Evolutionary conservation across 305 asterid species (phyloP).

Genomic region (Stenogyne calaminthoides): DNA sequence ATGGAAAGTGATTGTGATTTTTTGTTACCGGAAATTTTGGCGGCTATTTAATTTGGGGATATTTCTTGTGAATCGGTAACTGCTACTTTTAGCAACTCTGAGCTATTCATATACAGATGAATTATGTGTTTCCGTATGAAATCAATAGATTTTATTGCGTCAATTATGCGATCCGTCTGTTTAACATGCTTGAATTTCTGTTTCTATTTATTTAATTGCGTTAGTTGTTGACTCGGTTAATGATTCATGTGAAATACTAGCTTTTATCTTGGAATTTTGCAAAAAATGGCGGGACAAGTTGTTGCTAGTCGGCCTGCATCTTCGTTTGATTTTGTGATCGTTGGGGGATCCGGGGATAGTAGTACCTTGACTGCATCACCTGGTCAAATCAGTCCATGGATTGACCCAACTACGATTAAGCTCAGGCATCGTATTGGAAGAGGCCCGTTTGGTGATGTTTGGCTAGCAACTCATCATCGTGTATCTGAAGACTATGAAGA

Average conservation of each 20-base stretch:
- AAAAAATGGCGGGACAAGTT: slow-evolving; percentile 77
- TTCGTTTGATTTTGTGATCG: slow-evolving; percentile 72
- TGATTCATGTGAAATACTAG: slow-evolving; percentile 7
- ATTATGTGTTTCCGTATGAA: background rate
- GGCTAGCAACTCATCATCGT: slow-evolving; percentile 83
- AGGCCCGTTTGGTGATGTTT: slow-evolving; percentile 88
- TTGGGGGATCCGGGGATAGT: slow-evolving; percentile 60
- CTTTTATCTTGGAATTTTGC: slow-evolving; percentile 23
- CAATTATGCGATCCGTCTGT: background rate
- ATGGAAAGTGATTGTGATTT: background rate
- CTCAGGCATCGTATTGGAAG: slow-evolving; percentile 85
- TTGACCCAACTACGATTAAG: slow-evolving; percentile 68
- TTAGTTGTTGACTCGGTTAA: slow-evolving; percentile 8
- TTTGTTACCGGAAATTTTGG: background rate
- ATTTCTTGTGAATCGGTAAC: background rate
- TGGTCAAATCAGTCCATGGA: slow-evolving; percentile 58
- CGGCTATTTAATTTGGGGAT: background rate
- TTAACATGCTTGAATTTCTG: slow-evolving; percentile 17
- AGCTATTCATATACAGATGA: background rate
- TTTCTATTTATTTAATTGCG: background rate
- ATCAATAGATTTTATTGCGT: slow-evolving; percentile 14
- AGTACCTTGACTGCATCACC: slow-evolving; percentile 45
- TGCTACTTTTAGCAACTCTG: background rate
- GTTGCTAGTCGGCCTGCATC: slow-evolving; percentile 43
- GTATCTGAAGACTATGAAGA: slow-evolving; percentile 61